phyloP scores from a whole-genome alignment of 1,284 basidiomycete species.

The Sporisorium reilianum region DNA sequence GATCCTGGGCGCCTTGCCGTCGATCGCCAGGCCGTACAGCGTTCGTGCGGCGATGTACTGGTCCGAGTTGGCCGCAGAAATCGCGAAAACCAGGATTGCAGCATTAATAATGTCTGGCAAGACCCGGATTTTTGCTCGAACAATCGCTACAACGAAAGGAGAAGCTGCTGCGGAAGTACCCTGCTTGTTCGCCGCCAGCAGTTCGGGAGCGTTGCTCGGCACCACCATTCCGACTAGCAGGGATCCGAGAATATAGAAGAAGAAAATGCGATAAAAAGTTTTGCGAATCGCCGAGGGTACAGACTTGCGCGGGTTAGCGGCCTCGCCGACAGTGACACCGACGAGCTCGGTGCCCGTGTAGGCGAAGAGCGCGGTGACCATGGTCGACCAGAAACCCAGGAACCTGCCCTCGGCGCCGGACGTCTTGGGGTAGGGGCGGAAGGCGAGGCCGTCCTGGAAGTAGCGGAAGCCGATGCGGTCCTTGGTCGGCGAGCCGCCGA shows the following conservation, averaged over 20 bases:
- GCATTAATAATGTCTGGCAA: slow-evolving; percentile 77
- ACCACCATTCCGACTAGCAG: slow-evolving; percentile 69
- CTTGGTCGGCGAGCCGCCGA: slow-evolving; percentile 72
- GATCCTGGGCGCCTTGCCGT: slow-evolving; percentile 73
- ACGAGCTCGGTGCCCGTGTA: slow-evolving; percentile 75
- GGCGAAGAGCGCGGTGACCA: slow-evolving; percentile 72
- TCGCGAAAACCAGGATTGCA: slow-evolving; percentile 64
- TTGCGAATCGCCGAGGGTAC: slow-evolving; percentile 75
- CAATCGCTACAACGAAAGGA: slow-evolving; percentile 79
- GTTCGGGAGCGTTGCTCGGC: slow-evolving; percentile 44
- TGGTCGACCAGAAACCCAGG: slow-evolving; percentile 56
- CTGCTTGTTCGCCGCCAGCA: slow-evolving; percentile 38
- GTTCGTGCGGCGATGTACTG: slow-evolving; percentile 73
- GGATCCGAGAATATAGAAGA: slow-evolving; percentile 77
- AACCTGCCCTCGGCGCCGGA: slow-evolving; percentile 62
- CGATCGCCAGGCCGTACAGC: slow-evolving; percentile 73
- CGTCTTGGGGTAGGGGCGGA: slow-evolving; percentile 30
- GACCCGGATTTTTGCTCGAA: slow-evolving; percentile 78
- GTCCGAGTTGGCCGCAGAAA: slow-evolving; percentile 72
- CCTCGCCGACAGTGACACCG: slow-evolving; percentile 72
- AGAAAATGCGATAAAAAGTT: slow-evolving; percentile 74
- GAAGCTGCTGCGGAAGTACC: slow-evolving; percentile 73
- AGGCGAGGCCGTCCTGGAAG: slow-evolving; percentile 71
- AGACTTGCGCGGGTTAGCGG: slow-evolving; percentile 75
- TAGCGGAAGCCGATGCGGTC: slow-evolving; percentile 75